Conservation (phyloP, 345 rosid species). For the Brassica incana region DNA sequence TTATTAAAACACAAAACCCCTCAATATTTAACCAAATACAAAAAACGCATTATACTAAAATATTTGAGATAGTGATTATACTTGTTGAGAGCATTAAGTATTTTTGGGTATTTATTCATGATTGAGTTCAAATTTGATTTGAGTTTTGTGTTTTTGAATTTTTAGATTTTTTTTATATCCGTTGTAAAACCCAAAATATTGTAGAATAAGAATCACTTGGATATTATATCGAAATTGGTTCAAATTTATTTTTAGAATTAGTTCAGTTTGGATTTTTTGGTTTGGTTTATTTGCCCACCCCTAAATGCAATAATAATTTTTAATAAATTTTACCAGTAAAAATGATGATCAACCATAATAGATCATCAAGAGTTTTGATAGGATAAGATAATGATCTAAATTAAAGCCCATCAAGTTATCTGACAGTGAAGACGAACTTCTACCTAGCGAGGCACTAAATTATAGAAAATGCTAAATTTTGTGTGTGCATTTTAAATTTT, state of each 20-base stretch:
- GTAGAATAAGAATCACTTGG: not conserved
- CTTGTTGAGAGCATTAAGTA: not conserved
- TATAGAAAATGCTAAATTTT: not conserved
- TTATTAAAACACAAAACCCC: not conserved
- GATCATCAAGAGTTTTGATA: not conserved
- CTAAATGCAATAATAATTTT: not conserved
- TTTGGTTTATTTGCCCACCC: not conserved
- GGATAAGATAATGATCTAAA: not conserved
- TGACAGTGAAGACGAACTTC: not conserved
- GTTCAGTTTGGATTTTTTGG: not conserved
- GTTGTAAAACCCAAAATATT: not conserved
- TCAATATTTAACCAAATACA: not conserved
- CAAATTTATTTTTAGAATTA: too few relatives aligned
- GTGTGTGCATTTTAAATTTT: not conserved
- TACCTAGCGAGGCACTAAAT: too few relatives aligned
- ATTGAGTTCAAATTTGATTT: not conserved
- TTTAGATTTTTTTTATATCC: too few relatives aligned
- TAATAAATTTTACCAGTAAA: not conserved
- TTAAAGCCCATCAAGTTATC: not conserved
- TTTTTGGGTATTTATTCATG: not conserved
- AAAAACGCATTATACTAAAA: not conserved
- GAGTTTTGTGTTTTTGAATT: too few relatives aligned
- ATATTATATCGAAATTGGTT: not conserved
- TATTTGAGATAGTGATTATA: not conserved
- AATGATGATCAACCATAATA: not conserved